Evolutionary conservation across 2,329 filamentous ascomycete genomes (phyloP), one percentile per base, ranked within the genome.

Genomic region (Endocalyx cinctus): DNA sequence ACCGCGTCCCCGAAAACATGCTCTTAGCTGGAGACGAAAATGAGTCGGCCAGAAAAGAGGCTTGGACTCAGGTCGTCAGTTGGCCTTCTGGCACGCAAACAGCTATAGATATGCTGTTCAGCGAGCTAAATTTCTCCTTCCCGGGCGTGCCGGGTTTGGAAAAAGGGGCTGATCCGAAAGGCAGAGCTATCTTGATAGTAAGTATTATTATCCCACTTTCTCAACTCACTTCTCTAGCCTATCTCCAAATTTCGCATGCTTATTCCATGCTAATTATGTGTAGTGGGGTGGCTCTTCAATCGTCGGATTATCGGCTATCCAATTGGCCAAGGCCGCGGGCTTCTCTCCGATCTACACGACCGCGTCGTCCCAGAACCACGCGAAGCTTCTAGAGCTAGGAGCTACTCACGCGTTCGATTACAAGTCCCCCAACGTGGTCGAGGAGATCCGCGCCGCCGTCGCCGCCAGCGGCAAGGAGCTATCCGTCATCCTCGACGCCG

Each of bases 351-450:
- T 60, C 17, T 43, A 52, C 17, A 51, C 54, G 10, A 57, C 56
- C 0, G 43, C 46, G 1, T 50, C 47, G 18, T 20, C 45, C 22
- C 42, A 45, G 31, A 59, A 58, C 34, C 49, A 54, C 33, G 46
- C 46, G 7, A 49, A 50, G 22, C 44, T 52, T 7, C 45, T 45
- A 18, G 38, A 34, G 6, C 45, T 59, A 5, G 55, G 57, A 15
- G 58, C 55, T 2, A 43, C 41, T 6, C 35, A 45, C 17, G 53
- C 52, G 20, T 57, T 62, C 39, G 54, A 62, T 35, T 53, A 62
- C 45, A 30, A 43, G 46, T 42, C 50, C 27, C 39, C 46, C 28
- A 22, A 43, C 28, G 44, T 34, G 10, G 45, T 59, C 27, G 26
- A 41, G 29, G 42, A 50, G 17, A 29, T 43, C 22, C 35, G 33